Base-by-base conservation (phyloP, 345 rosid species). In the Citrus medica region DNA sequence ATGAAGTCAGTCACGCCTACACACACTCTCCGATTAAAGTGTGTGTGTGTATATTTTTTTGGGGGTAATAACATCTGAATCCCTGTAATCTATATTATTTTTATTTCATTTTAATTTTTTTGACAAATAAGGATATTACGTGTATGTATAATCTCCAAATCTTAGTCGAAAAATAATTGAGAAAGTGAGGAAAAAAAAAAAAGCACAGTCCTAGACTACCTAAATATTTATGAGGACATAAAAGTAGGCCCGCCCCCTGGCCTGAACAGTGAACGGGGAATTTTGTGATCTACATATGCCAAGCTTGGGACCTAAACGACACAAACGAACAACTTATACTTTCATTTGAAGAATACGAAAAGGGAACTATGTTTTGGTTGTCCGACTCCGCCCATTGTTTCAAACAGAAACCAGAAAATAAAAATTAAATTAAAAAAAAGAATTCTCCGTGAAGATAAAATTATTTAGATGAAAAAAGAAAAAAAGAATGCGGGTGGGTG, bases 1-100 rank as follows among this genome's bases (percentile, higher is more conserved):
- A 81, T 86, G 91, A 82, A 86, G 84, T 73, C 33, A 67, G 84
- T 80, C 87, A 83, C 79, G 88, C 86, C 76, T 56, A n/a, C n/a
- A n/a, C n/a, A 73, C 85, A 80, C 59, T 42, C 51, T 42, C 13
- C 48, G 3, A 42, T 10, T 42, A 42, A 42, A 42, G n/a, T n/a
- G n/a, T n/a, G n/a, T n/a, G n/a, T n/a, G n/a, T n/a, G n/a, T n/a
- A n/a, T n/a, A n/a, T n/a, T n/a, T n/a, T n/a, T n/a, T 40, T 42
- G 0, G 0, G 51, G 51, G 51, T 3, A 46, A 46, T 46, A 10
- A 46, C 51, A 46, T 46, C 16, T 46, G 1, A 12, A 46, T 46
- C 16, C 51, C 51, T 3, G 51, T 12, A 46, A 46, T 12, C 4
- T 46, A 5, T 3, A 46, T 46, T 10, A 40, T 9, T 42, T 9